Evolutionary conservation across 352 stramenopile genomes (phyloP).

Genomic region (Globisporangium splendens): DNA sequence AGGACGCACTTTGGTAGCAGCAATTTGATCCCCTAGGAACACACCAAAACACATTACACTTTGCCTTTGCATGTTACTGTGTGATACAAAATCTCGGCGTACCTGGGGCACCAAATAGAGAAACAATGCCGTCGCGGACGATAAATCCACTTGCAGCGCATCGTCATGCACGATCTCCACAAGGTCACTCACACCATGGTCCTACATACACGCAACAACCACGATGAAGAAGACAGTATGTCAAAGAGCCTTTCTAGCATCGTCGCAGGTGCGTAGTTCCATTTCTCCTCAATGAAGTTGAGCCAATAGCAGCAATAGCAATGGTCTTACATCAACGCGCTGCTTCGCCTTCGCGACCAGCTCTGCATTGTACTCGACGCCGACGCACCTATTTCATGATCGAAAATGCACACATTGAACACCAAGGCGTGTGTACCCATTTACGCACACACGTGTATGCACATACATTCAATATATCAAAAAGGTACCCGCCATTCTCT

Average conservation of each 20-base stretch:
- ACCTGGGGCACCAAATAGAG: conserved; percentile 81
- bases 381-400: conserved; percentile 39
- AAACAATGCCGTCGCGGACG: conserved; percentile 64
- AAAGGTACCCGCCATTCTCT: too few relatives aligned
- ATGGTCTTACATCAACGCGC: conserved; percentile 35
- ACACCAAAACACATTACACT: not conserved
- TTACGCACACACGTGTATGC: not conserved
- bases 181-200: conserved; percentile 30
- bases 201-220: conserved; percentile 18
- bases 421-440: not conserved
- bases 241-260: too few relatives aligned
- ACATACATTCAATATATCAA: not conserved
- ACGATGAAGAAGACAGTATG: not conserved
- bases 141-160: conserved; percentile 56
- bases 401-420: not conserved
- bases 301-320: too few relatives aligned
- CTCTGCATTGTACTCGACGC: conserved; percentile 72
- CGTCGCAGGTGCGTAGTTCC: too few relatives aligned
- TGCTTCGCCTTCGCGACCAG: conserved; percentile 44
- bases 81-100: not conserved
- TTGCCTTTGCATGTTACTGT: not conserved
- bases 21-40: conserved; percentile 55
- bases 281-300: not conserved
- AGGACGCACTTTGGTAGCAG: conserved; percentile 59
- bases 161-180: conserved; percentile 66